Percentiles rank a stretch among this genome's conserved stretches.
Conservation (phyloP, 805 yeast genomes). For the Candida hungchunana region DNA sequence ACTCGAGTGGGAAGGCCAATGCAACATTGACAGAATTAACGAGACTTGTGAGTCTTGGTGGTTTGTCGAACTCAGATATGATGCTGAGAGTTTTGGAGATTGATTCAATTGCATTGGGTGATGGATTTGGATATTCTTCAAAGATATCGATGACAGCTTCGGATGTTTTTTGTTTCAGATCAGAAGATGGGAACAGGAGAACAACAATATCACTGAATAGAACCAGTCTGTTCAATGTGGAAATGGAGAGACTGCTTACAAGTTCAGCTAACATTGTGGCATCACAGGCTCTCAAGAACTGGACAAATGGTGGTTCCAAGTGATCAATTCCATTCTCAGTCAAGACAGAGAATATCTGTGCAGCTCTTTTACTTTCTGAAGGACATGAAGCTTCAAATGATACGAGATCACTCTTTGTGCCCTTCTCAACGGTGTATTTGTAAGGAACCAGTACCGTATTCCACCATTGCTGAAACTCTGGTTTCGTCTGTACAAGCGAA, state of each 20-base stretch:
- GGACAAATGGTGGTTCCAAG: conserved; percentile 6
- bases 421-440: conserved; percentile 18
- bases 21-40: conserved; percentile 7
- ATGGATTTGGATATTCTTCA: conserved; percentile 7
- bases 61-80: not conserved
- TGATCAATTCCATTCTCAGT: not conserved
- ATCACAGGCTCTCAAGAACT: conserved; percentile 4
- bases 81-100: conserved; percentile 7
- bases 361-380: conserved; percentile 3
- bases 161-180: conserved; percentile 1
- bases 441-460: conserved; percentile 28
- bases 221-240: not conserved
- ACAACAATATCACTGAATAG: not conserved
- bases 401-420: not conserved
- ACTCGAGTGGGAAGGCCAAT: conserved; percentile 12
- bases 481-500: conserved; percentile 6
- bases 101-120: conserved; percentile 2
- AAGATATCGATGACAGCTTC: conserved; percentile 1
- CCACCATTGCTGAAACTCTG: conserved; percentile 23
- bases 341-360: conserved; percentile 1
- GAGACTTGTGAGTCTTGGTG: not conserved
- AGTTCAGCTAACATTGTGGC: not conserved
- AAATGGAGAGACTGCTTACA: not conserved
- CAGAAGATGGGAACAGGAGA: conserved; percentile 5
- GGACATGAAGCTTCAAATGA: conserved; percentile 2